Evolutionary conservation across 805 yeast species (phyloP), one percentile per base, ranked within the genome.

Genomic region (Metschnikowia lochheadii): DNA sequence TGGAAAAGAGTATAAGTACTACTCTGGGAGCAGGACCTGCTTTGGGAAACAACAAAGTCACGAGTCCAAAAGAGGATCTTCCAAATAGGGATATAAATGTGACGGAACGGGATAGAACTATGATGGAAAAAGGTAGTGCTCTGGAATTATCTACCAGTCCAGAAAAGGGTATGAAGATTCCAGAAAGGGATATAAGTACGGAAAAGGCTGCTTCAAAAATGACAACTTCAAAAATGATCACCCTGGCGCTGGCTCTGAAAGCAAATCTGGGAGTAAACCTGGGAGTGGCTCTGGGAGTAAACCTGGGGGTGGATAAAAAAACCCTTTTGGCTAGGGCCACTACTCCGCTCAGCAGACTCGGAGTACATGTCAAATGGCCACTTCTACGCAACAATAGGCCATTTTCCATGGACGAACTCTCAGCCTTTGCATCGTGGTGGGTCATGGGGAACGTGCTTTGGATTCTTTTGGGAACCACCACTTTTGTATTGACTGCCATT

Each of bases 401-500:
- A 10, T 75, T 77, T 51, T 70, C 79, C 31, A 57, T 73, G 14
- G 82, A 79, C 56, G 83, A 79, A 51, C 61, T 78, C 15, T 76
- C 80, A 2, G 83, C 85, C 0, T 77, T 80, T 57, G 67, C 76
- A 8, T 79, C 83, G 4, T 80, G 82, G 82, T 62, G 79, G 11
- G 70, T 80, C 31, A 77, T 80, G 82, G 84, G 84, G 0, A 77
- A 80, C 56, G 64, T 79, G 18, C 60, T 80, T 35, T 80, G 83
- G 83, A 67, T 80, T 15, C 60, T 79, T 13, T 64, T 80, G 49
- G 84, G 84, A 3, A 80, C 85, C 2, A 80, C 85, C 7, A 80
- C 84, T 1, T 80, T 80, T 59, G 75, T 74, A 7, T 74, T 82
- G 35, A 67, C 73, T 32, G 53, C 75, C 6, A 68, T 80, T 60